These are phyloP conservation scores for Aspergillus persii DNA, from an alignment of 2,329 filamentous ascomycete species.

Conservation along the genomic window DNA sequence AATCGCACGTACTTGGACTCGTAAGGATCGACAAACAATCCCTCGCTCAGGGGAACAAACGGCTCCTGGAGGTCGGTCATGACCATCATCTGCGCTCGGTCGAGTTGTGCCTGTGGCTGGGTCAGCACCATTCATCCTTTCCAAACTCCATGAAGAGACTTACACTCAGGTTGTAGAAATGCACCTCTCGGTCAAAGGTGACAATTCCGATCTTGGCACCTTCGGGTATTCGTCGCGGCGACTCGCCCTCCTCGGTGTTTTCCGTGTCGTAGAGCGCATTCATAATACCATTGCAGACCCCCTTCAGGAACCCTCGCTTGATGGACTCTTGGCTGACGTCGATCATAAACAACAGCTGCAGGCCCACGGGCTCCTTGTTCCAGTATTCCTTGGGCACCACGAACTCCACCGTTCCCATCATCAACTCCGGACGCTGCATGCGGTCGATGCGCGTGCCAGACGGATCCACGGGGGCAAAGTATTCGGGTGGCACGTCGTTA, in stretches of 20 bases:
- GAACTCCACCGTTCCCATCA: constrained; percentile 90
- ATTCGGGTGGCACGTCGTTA: constrained; percentile 88
- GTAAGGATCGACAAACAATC: constrained; percentile 90
- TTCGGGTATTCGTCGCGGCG: constrained; percentile 62
- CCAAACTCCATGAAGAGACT: constrained; percentile 38
- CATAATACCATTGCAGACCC: constrained; percentile 85
- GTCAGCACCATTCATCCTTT: constrained; percentile 25
- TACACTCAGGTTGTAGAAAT: constrained; percentile 94
- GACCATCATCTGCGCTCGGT: constrained; percentile 95
- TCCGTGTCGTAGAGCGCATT: constrained; percentile 74
- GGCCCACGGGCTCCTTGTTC: constrained; percentile 85
- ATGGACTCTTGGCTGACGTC: constrained; percentile 90
- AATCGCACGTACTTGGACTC: constrained; percentile 67
- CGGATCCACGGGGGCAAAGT: constrained; percentile 87
- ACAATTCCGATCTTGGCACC: constrained; percentile 91
- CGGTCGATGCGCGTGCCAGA: constrained; percentile 85
- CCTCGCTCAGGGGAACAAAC: constrained; percentile 87
- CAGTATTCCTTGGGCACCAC: constrained; percentile 98
- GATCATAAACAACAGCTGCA: constrained; percentile 87
- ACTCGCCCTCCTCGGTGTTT: constrained; percentile 54
- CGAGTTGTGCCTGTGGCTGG: constrained; percentile 62
- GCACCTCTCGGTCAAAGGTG: constrained; percentile 93
- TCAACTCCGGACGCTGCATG: constrained; percentile 83
- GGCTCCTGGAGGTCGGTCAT: constrained; percentile 98
- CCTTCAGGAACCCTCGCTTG: constrained; percentile 85